Evolutionary conservation across 768 basidiomycete genomes (phyloP).

Genomic region (Suillus discolor): DNA sequence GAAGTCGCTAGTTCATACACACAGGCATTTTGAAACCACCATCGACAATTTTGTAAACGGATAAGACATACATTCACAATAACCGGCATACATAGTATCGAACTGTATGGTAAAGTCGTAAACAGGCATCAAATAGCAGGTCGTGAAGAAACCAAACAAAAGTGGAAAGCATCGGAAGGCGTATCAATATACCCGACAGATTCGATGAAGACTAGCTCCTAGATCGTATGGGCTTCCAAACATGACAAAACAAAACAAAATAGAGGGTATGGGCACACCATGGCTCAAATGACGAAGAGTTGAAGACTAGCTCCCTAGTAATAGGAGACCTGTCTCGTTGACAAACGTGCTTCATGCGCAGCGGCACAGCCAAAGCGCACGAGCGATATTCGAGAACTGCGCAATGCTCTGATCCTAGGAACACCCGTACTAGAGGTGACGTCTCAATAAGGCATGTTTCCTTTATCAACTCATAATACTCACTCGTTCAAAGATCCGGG

Average conservation of each 20-base stretch:
- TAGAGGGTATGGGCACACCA: no score
- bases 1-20: no score
- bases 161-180: not conserved
- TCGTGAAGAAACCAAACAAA: not conserved
- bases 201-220: not conserved
- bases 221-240: not conserved
- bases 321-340: not conserved
- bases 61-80: not conserved
- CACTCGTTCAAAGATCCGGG: not conserved
- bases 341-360: not conserved
- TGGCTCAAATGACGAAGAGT: not conserved
- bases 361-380: slow-evolving; percentile 1
- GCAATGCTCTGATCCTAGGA: not conserved
- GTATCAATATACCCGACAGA: not conserved
- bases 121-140: not conserved
- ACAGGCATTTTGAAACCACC: not conserved
- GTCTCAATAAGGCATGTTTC: not conserved
- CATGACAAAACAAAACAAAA: not conserved
- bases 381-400: not conserved
- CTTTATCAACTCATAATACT: not conserved
- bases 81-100: not conserved
- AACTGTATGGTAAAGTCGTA: not conserved
- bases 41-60: not conserved
- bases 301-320: not conserved
- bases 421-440: not conserved